Conservation (phyloP, 1,139 yeast species). For the Protomyces pachydermus region DNA sequence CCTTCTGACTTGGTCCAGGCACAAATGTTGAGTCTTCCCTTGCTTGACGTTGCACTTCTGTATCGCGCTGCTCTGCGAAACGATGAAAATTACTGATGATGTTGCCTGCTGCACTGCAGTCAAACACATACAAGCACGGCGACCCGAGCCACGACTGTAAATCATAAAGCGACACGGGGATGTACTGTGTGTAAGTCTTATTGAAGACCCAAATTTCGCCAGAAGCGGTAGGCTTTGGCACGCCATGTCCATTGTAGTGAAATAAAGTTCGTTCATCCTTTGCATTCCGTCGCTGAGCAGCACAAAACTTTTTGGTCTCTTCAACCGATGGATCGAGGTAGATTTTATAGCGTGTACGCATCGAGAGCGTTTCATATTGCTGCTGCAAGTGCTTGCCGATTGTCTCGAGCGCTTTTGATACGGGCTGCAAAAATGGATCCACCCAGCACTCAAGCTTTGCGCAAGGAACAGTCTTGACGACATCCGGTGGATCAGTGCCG, state of each 20-base stretch:
- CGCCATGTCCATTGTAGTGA: slow-evolving; percentile 98
- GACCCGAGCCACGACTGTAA: slow-evolving; percentile 97
- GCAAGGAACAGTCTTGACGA: slow-evolving; percentile 87
- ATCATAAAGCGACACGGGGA: slow-evolving; percentile 89
- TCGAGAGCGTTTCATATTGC: slow-evolving; percentile 83
- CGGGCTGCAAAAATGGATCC: slow-evolving; percentile 78
- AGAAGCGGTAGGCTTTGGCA: slow-evolving; percentile 91
- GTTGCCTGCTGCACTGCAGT: slow-evolving; percentile 92
- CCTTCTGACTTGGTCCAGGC: slow-evolving; percentile 61
- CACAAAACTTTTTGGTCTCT: slow-evolving; percentile 88
- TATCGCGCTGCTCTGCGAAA: slow-evolving; percentile 84
- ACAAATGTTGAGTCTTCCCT: slow-evolving; percentile 34
- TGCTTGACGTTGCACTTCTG: slow-evolving; percentile 57
- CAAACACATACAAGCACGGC: slow-evolving; percentile 91
- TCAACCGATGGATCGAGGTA: slow-evolving; percentile 93
- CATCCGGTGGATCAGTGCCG: slow-evolving; percentile 97
- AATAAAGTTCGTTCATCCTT: slow-evolving; percentile 79
- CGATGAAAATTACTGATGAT: slow-evolving; percentile 84
- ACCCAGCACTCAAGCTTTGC: slow-evolving; percentile 92
- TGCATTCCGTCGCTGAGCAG: slow-evolving; percentile 80
- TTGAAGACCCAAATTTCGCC: slow-evolving; percentile 99
- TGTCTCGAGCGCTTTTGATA: slow-evolving; percentile 84
- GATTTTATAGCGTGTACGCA: slow-evolving; percentile 84
- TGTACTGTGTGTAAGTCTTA: slow-evolving; percentile 92
- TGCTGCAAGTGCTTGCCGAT: slow-evolving; percentile 83